Conservation (phyloP, 2,329 filamentous ascomycete genomes). For the Hypoxylon sp. region DNA sequence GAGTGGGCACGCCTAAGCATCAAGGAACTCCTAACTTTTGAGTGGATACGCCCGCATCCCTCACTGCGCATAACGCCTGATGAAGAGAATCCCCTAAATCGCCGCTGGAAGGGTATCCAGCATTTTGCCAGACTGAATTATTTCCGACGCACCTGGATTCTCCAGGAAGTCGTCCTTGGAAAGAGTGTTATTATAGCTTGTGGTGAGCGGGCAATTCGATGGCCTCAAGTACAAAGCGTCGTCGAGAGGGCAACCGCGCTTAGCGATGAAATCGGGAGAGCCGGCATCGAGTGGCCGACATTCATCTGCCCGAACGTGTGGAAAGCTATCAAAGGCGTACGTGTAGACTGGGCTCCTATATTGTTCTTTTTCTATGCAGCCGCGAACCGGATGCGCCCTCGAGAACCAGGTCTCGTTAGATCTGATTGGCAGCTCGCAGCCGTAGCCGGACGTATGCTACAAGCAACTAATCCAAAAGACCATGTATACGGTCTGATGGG, state of each 20-base stretch:
- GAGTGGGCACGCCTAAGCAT: slow-evolving; percentile 1
- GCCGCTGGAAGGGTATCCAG: slow-evolving; percentile 1
- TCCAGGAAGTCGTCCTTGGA: slow-evolving; percentile 11
- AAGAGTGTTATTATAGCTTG: slow-evolving; percentile 5
- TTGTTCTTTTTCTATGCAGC: slow-evolving; percentile 1
- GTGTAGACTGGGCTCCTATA: slow-evolving; percentile 5
- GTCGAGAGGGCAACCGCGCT: slow-evolving; percentile 4
- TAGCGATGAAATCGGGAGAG: background rate
- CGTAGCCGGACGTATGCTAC: slow-evolving; percentile 5
- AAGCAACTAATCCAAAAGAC: slow-evolving; percentile 17
- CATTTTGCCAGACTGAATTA: slow-evolving; percentile 1
- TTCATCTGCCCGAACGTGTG: slow-evolving; percentile 10
- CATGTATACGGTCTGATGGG: slow-evolving; percentile 15
- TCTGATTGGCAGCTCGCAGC: slow-evolving; percentile 5
- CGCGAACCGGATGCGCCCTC: background rate
- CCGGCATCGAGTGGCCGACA: background rate
- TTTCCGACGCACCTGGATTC: slow-evolving; percentile 17
- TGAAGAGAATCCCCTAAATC: slow-evolving; percentile 3
- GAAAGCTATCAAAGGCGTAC: slow-evolving; percentile 9
- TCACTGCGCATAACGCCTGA: slow-evolving; percentile 5
- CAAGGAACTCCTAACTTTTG: slow-evolving; percentile 1
- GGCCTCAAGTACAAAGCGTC: background rate
- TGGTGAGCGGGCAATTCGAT: background rate
- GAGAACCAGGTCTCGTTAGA: background rate
- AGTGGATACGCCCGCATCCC: slow-evolving; percentile 9